Conservation (phyloP, 148 eudicot genomes). For the Rhododendron kiyosumense region DNA sequence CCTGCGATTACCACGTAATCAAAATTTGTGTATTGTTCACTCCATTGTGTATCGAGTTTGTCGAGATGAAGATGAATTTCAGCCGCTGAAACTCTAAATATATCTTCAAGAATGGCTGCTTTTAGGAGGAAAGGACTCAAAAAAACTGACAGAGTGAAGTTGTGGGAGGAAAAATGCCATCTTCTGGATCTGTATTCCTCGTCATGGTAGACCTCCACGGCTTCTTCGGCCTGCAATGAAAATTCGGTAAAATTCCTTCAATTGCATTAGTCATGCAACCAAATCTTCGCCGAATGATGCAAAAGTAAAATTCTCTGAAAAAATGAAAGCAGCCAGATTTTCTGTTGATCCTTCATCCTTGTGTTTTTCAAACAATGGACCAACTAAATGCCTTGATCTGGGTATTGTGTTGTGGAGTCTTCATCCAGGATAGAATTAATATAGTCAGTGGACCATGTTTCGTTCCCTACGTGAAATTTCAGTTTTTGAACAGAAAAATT, state of each 20-base stretch:
- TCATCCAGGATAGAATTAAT: too few relatives aligned
- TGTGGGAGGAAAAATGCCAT: conserved; percentile 64
- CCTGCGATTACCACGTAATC: conserved; percentile 59
- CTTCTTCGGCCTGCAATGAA: conserved; percentile 51
- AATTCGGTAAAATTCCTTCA: background rate
- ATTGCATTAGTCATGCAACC: background rate
- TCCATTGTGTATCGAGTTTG: conserved; percentile 61
- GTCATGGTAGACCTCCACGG: conserved; percentile 65
- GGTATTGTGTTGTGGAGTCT: background rate
- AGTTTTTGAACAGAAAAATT: too few relatives aligned
- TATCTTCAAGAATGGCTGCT: conserved; percentile 59
- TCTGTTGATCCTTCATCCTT: background rate
- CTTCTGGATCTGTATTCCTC: conserved; percentile 41
- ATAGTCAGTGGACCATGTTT: too few relatives aligned
- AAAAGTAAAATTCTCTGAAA: background rate
- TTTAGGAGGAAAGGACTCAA: conserved; percentile 73
- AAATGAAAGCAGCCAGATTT: background rate
- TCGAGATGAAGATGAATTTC: conserved; percentile 64
- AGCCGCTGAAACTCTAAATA: conserved; percentile 43
- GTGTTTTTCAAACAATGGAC: background rate
- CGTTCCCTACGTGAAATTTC: too few relatives aligned
- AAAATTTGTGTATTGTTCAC: conserved; percentile 32
- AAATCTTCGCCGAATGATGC: background rate
- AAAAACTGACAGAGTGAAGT: conserved; percentile 54
- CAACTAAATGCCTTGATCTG: background rate